Percentiles rank a stretch among this genome's conserved stretches.
Evolutionary conservation across 345 rosid genomes (phyloP).

Genomic region (Eucalyptus viminalis): DNA sequence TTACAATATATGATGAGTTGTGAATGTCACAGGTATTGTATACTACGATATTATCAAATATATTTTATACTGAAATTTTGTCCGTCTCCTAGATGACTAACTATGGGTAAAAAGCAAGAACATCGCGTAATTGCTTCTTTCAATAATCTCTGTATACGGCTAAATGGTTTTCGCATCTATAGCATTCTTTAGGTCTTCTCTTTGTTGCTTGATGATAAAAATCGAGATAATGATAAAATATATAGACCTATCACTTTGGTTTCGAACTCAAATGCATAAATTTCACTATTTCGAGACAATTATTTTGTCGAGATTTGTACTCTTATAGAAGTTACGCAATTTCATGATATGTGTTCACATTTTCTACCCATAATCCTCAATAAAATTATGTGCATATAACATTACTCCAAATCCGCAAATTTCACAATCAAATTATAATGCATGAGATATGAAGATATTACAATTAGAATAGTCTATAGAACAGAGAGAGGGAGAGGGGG

Average conservation of each 20-base stretch:
- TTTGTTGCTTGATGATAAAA: not conserved
- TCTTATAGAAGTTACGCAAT: not conserved
- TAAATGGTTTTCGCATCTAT: not conserved
- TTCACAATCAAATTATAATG: not conserved
- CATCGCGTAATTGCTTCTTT: not conserved
- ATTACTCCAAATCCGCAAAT: not conserved
- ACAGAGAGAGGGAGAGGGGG: not conserved
- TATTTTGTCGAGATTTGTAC: not conserved
- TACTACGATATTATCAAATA: not conserved
- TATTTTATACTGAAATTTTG: not conserved
- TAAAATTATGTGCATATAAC: not conserved
- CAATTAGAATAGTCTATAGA: not conserved
- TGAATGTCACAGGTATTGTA: not conserved
- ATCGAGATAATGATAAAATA: too few species aligned
- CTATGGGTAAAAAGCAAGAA: not conserved
- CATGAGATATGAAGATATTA: not conserved
- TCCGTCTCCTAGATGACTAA: not conserved
- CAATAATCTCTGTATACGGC: not conserved
- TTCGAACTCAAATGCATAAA: not conserved
- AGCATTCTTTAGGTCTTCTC: not conserved
- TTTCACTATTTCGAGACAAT: not conserved
- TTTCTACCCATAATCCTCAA: not conserved
- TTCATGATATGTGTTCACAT: not conserved
- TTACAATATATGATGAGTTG: not conserved
- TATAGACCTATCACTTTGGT: not conserved